Evolutionary conservation across 306 rosid genomes (phyloP).

Genomic region (Begonia loranthoides): DNA sequence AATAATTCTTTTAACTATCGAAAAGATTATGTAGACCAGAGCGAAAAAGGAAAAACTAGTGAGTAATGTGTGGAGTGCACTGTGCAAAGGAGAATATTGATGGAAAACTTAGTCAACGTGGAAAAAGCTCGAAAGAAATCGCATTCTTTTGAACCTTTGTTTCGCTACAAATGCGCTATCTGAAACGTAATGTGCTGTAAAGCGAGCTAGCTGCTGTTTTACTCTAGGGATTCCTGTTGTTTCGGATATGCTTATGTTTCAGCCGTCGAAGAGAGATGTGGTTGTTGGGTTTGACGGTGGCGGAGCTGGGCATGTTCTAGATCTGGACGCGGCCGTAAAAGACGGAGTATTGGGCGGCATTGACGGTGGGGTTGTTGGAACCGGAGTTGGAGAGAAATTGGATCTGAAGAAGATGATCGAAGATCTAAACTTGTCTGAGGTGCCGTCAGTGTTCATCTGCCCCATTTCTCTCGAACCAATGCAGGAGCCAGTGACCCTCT

Average conservation of each 20-base stretch:
- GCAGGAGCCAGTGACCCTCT: slow-evolving; percentile 79
- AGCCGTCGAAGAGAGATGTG: slow-evolving; percentile 35
- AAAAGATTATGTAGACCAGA: too few species aligned
- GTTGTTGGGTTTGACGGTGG: slow-evolving; percentile 47
- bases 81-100: too few species aligned
- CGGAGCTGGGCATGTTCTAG: slow-evolving; percentile 62
- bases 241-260: slow-evolving; percentile 25
- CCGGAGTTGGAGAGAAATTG: slow-evolving; percentile 39
- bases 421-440: slow-evolving; percentile 26
- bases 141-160: slow-evolving; percentile 4
- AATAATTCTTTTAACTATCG: too few species aligned
- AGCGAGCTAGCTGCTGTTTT: slow-evolving; percentile 6
- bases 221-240: too few species aligned
- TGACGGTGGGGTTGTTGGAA: slow-evolving; percentile 29
- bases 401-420: slow-evolving; percentile 71
- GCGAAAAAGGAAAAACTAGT: too few species aligned
- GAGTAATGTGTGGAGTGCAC: too few species aligned
- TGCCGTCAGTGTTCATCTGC: slow-evolving; percentile 52
- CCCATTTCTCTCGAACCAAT: slow-evolving; percentile 79
- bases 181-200: slow-evolving; percentile 26
- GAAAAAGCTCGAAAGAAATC: background rate
- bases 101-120: background rate
- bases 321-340: slow-evolving; percentile 70
- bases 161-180: slow-evolving; percentile 15
- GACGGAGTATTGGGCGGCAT: slow-evolving; percentile 57